Conservation (phyloP, 163 green algal species). For the Scenedesmus sp. region DNA sequence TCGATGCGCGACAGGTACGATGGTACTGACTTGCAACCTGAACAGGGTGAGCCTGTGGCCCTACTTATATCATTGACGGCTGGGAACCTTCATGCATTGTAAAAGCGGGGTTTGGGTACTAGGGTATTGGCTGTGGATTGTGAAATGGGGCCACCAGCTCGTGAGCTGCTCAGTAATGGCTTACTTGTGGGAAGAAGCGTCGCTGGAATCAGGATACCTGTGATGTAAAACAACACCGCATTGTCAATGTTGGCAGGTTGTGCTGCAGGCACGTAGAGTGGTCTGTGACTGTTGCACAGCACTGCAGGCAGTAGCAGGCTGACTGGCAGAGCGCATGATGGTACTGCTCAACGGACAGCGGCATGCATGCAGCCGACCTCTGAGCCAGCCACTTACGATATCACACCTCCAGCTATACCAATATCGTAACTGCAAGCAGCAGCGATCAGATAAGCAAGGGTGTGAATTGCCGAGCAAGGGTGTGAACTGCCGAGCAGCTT, state of each 20-base stretch:
- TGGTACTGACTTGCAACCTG: too few relatives aligned
- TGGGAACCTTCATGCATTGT: too few relatives aligned
- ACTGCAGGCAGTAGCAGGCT: background rate
- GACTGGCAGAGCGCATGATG: too few relatives aligned
- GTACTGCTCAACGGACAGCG: background rate
- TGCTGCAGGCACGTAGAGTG: background rate
- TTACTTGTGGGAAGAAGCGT: slow-evolving; percentile 36
- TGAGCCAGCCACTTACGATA: background rate
- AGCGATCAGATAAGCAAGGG: background rate
- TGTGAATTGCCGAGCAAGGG: background rate
- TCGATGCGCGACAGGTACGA: too few relatives aligned
- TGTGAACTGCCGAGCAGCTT: background rate
- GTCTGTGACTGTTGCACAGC: background rate
- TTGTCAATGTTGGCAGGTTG: background rate
- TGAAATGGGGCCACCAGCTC: too few relatives aligned
- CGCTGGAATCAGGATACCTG: slow-evolving; percentile 51
- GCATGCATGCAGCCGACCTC: background rate
- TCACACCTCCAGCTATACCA: slow-evolving; percentile 47
- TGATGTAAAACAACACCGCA: background rate
- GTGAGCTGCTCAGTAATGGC: background rate
- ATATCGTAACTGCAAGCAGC: slow-evolving; percentile 43
- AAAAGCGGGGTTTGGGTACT: too few relatives aligned
- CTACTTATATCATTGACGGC: too few relatives aligned
- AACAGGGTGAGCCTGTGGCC: too few relatives aligned
- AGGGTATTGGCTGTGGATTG: too few relatives aligned